A percentile compares a stretch with the other conserved stretches of the same genome.
phyloP scores from a whole-genome alignment of 2,329 filamentous ascomycete genomes.

The Pezicula radicicola region DNA sequence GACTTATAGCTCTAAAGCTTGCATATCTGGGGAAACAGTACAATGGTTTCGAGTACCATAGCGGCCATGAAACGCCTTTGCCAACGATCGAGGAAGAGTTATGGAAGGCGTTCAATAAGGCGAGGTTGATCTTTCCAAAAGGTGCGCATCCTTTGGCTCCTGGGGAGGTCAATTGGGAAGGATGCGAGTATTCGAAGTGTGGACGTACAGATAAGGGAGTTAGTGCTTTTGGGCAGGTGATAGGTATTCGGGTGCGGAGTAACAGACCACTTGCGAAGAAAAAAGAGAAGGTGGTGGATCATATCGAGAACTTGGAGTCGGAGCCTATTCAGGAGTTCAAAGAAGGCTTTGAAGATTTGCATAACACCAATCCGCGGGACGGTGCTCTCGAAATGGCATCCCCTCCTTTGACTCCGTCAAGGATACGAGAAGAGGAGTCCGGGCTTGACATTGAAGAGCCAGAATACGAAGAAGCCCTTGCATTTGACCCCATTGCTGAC shows the following conservation, averaged over 20 bases:
- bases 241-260: conserved; percentile 79
- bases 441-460: conserved; percentile 18
- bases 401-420: conserved; percentile 19
- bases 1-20: conserved; percentile 86
- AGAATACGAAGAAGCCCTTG: conserved; percentile 25
- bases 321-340: not conserved
- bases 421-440: conserved; percentile 8
- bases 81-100: conserved; percentile 90
- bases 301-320: not conserved
- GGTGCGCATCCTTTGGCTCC: conserved; percentile 37
- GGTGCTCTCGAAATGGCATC: conserved; percentile 21
- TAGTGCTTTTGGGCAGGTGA: conserved; percentile 94
- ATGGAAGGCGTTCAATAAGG: conserved; percentile 85
- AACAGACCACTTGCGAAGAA: conserved; percentile 56
- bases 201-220: conserved; percentile 91
- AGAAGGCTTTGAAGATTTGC: conserved; percentile 4
- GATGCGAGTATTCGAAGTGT: conserved; percentile 91
- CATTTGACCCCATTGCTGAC: conserved; percentile 69
- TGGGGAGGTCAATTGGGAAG: conserved; percentile 71
- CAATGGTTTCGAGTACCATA: conserved; percentile 88
- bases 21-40: conserved; percentile 91
- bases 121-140: conserved; percentile 73
- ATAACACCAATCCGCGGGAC: conserved; percentile 22
- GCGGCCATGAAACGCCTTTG: conserved; percentile 61
- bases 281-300: conserved; percentile 14